A percentile compares a stretch with the other conserved stretches of the same genome.
These are phyloP conservation scores for Boletus patriciae DNA, from an alignment of 768 basidiomycete species.

Conservation along the genomic window DNA sequence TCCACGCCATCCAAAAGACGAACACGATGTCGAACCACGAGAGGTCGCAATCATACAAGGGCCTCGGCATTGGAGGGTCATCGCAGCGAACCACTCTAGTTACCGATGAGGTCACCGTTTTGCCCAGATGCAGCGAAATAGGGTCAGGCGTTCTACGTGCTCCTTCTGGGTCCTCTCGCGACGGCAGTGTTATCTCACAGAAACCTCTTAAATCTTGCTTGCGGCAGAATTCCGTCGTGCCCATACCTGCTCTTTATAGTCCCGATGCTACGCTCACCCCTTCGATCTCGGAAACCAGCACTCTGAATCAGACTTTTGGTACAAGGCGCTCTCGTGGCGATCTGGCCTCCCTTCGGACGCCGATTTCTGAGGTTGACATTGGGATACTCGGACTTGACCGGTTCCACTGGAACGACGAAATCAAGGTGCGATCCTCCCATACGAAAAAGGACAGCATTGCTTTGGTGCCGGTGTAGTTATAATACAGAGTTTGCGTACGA, in stretches of 20 bases:
- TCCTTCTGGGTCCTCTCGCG: neutral
- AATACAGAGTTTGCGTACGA: too few relatives aligned
- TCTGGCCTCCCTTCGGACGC: constrained; percentile 17
- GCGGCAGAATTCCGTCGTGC: neutral
- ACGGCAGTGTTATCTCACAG: neutral
- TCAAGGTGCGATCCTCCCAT: constrained; percentile 17
- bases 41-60: constrained; percentile 12
- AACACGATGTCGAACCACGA: constrained; percentile 1
- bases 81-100: neutral
- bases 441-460: constrained; percentile 23
- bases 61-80: constrained; percentile 8
- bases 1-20: constrained; percentile 1
- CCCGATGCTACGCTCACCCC: neutral
- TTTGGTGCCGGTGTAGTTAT: constrained; percentile 20
- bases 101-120: neutral
- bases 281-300: constrained; percentile 8
- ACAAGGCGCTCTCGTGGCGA: constrained; percentile 2
- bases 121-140: neutral
- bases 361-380: constrained; percentile 18
- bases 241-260: neutral
- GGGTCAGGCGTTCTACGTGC: neutral
- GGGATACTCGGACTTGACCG: constrained; percentile 29
- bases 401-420: constrained; percentile 21
- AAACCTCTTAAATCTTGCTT: constrained; percentile 17
- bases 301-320: neutral